Evolutionary conservation across 2,329 filamentous ascomycete species (phyloP).

Genomic region (Parastagonospora nodorum): DNA sequence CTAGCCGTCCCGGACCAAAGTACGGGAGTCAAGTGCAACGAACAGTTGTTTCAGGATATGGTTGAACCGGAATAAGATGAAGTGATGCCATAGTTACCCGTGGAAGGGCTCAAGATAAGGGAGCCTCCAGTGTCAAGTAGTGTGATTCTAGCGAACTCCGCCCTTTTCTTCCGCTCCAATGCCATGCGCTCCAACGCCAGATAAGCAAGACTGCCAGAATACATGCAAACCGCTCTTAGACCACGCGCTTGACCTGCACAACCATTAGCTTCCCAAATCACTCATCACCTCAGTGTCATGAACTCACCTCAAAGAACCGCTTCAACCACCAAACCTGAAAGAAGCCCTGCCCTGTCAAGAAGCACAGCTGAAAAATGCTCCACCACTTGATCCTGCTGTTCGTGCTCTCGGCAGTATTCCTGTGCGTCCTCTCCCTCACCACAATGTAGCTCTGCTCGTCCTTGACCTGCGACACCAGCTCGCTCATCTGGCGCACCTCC

Average conservation of each 20-base stretch:
- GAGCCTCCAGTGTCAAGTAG: no score
- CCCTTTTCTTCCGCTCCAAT: conserved; percentile 5
- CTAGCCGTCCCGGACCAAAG: no score
- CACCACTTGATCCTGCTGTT: conserved; percentile 99
- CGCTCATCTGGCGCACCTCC: conserved; percentile 84
- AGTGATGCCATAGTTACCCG: no score
- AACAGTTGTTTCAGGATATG: no score
- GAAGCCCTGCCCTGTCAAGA: conserved; percentile 87
- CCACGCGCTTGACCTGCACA: conserved; percentile 41
- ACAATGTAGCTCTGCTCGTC: conserved; percentile 98
- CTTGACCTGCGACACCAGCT: conserved; percentile 89
- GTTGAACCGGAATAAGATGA: no score
- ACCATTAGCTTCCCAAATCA: conserved; percentile 7
- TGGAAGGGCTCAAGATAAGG: no score
- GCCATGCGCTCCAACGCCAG: conserved; percentile 26
- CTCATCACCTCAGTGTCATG: neutral
- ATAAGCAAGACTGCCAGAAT: conserved; percentile 4
- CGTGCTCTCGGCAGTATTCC: conserved; percentile 98
- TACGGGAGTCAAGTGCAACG: no score
- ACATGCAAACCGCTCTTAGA: conserved; percentile 15
- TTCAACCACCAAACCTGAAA: conserved; percentile 99
- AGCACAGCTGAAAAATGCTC: conserved; percentile 93
- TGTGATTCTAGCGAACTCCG: neutral
- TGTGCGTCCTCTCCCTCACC: conserved; percentile 90
- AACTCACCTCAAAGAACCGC: conserved; percentile 87